phyloP scores from a whole-genome alignment of 2,329 filamentous ascomycete genomes.

The Pseudogymnoascus sp. region DNA sequence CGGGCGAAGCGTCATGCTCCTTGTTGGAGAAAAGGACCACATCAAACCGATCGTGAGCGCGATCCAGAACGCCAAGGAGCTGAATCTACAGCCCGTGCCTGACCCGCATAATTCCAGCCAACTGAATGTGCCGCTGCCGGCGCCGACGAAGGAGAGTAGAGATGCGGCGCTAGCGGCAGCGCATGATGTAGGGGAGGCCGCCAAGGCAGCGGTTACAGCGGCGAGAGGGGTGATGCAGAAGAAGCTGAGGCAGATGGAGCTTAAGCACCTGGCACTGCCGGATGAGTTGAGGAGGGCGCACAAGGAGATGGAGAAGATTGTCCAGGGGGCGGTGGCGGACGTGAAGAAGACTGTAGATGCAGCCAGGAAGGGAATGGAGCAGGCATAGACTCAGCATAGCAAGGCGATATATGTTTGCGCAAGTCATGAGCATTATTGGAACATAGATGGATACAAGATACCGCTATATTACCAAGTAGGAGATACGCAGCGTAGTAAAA shows the following conservation, averaged over 20 bases:
- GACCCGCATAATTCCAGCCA: conserved; percentile 41
- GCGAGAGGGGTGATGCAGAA: conserved; percentile 30
- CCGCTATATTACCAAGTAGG: neutral
- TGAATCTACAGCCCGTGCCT: conserved; percentile 41
- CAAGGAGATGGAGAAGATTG: conserved; percentile 31
- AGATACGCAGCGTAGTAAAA: neutral
- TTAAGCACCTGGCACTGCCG: conserved; percentile 26
- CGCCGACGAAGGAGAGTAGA: conserved; percentile 48
- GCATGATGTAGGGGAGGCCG: conserved; percentile 26
- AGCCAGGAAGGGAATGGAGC: conserved; percentile 28
- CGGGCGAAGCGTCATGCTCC: conserved; percentile 49
- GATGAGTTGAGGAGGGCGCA: conserved; percentile 32
- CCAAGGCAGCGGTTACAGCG: conserved; percentile 22
- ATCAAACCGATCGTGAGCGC: conserved; percentile 44
- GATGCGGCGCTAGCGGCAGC: conserved; percentile 26
- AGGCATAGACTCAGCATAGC: conserved; percentile 15
- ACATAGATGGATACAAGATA: neutral
- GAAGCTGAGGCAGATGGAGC: conserved; percentile 26
- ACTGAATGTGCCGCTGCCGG: conserved; percentile 45
- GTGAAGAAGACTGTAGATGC: conserved; percentile 30
- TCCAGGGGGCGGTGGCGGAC: conserved; percentile 26
- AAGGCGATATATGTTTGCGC: neutral
- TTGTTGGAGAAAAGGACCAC: conserved; percentile 56
- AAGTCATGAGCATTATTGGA: neutral
- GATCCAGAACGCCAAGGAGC: conserved; percentile 39